Percentiles rank a stretch among this genome's conserved stretches.
phyloP scores from a whole-genome alignment of 1,284 basidiomycete species.

The Somion occarium region DNA sequence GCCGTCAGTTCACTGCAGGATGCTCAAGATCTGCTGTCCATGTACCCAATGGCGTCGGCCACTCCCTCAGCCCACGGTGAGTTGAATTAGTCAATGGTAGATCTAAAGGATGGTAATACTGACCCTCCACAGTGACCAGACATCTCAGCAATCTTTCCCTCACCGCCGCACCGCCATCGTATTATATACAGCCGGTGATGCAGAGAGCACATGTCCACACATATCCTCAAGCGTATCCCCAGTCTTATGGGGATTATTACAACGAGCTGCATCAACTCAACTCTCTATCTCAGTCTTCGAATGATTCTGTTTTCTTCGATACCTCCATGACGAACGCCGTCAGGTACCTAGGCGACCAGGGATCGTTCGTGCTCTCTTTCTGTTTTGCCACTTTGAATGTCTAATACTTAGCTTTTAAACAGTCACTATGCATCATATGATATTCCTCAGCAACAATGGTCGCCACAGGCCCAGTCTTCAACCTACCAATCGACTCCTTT shows the following conservation, averaged over 20 bases:
- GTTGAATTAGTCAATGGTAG: no score
- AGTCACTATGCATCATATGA: slow-evolving; percentile 15
- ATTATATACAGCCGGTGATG: slow-evolving; percentile 53
- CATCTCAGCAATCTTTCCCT: slow-evolving; percentile 58
- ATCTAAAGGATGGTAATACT: slow-evolving; percentile 4
- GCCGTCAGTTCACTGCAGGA: slow-evolving; percentile 46
- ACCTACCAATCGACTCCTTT: slow-evolving; percentile 49
- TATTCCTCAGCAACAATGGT: slow-evolving; percentile 23
- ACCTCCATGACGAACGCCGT: slow-evolving; percentile 47
- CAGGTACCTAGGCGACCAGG: slow-evolving; percentile 42
- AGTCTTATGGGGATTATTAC: slow-evolving; percentile 55
- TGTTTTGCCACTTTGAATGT: background rate
- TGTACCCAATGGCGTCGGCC: slow-evolving; percentile 66
- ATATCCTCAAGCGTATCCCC: slow-evolving; percentile 37
- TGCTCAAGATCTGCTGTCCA: slow-evolving; percentile 55
- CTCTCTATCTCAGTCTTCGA: slow-evolving; percentile 31
- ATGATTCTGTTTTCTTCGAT: slow-evolving; percentile 50
- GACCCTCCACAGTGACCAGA: slow-evolving; percentile 48
- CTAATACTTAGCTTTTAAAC: slow-evolving; percentile 15
- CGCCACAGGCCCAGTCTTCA: slow-evolving; percentile 32
- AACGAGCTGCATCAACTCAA: slow-evolving; percentile 46
- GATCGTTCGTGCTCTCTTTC: slow-evolving; percentile 24
- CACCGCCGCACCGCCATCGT: slow-evolving; percentile 49
- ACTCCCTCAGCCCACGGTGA: slow-evolving; percentile 66
- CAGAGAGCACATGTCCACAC: slow-evolving; percentile 34